Conservation (phyloP, 106 monocot species). For the Phalaenopsis equestris region DNA sequence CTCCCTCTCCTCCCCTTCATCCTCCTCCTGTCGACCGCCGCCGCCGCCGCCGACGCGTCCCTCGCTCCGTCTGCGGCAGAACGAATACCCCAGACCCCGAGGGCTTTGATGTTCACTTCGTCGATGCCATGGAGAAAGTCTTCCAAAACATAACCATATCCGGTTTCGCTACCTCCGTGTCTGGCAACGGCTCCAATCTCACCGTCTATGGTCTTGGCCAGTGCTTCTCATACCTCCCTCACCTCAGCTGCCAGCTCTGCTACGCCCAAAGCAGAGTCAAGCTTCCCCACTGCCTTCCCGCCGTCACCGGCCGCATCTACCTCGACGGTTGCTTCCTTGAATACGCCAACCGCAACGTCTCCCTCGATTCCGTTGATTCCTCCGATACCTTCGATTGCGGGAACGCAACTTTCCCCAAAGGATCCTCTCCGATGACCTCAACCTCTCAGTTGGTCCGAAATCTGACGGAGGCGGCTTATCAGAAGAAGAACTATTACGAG, state of each 20-base stretch:
- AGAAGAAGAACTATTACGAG: conserved; percentile 12
- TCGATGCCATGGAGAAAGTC: conserved; percentile 27
- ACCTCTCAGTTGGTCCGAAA: conserved; percentile 22
- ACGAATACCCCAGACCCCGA: conserved; percentile 6
- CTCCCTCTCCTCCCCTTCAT: conserved; percentile 11
- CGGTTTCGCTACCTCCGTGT: conserved; percentile 12
- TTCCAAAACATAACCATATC: conserved; percentile 22
- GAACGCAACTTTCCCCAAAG: background rate
- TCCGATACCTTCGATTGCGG: conserved; percentile 18
- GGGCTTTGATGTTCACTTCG: conserved; percentile 34
- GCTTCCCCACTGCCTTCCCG: conserved; percentile 29
- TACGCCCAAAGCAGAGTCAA: conserved; percentile 23
- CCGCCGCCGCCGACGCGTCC: background rate
- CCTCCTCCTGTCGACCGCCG: conserved; percentile 3
- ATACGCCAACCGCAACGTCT: conserved; percentile 19
- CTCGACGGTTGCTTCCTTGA: conserved; percentile 38
- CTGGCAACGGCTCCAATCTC: background rate
- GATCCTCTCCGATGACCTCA: background rate
- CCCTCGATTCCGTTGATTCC: conserved; percentile 18
- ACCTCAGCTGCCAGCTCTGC: conserved; percentile 29
- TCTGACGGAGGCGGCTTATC: conserved; percentile 23
- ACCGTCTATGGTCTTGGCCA: conserved; percentile 32
- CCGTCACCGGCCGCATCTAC: conserved; percentile 17
- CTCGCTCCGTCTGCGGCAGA: conserved; percentile 19
- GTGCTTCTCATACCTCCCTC: conserved; percentile 33